Percentiles rank a stretch among this genome's conserved stretches.
phyloP scores from a whole-genome alignment of 306 rosid species.

The Argentina anserina region DNA sequence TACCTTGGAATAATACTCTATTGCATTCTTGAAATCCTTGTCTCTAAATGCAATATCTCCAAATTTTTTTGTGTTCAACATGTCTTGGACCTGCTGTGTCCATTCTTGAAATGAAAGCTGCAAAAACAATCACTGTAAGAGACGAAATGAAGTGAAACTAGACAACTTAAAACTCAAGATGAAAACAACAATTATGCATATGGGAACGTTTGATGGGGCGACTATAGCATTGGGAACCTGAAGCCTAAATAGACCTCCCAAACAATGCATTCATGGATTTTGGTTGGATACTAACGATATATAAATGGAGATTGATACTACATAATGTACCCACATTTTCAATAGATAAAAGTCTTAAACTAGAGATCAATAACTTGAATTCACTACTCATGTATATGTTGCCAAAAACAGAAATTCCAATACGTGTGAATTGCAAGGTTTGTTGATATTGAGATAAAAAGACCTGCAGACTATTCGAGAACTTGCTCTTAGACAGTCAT shows the following conservation, averaged over 20 bases:
- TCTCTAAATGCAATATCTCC: constrained; percentile 97
- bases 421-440: not conserved
- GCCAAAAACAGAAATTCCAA: not conserved
- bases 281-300: not conserved
- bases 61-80: constrained; percentile 82
- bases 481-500: not conserved
- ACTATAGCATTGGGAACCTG: not conserved
- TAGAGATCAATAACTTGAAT: not conserved
- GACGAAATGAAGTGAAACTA: not conserved
- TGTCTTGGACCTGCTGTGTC: constrained; percentile 97
- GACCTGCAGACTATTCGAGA: not conserved
- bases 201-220: not conserved
- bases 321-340: not conserved
- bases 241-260: not conserved
- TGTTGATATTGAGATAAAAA: not conserved
- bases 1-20: constrained; percentile 94
- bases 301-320: not conserved
- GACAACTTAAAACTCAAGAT: not conserved
- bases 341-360: not conserved
- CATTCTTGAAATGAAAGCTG: constrained; percentile 99
- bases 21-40: constrained; percentile 88
- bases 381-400: not conserved
- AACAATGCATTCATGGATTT: not conserved
- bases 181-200: not conserved
- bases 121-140: constrained; percentile 10